Percentiles rank a stretch among this genome's conserved stretches.
phyloP scores from a whole-genome alignment of 768 basidiomycete genomes.

The Trametes coccinea region DNA sequence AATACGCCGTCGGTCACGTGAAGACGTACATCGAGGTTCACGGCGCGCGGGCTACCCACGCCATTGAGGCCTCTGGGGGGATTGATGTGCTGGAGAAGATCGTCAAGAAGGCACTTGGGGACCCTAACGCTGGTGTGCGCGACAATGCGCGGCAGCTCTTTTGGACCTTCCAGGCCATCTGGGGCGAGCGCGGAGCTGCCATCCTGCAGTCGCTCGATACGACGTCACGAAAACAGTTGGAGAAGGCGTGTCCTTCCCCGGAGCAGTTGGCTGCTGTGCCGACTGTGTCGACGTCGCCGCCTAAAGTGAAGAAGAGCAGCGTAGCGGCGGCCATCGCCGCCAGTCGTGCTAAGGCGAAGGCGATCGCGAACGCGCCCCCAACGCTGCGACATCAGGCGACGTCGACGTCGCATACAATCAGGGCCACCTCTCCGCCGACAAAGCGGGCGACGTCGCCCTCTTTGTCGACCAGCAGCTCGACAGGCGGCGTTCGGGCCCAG shows the following conservation, averaged over 20 bases:
- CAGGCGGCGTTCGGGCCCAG: constrained; percentile 24
- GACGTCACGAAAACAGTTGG: constrained; percentile 74
- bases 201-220: constrained; percentile 72
- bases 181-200: constrained; percentile 65
- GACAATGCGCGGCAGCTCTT: constrained; percentile 72
- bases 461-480: constrained; percentile 31
- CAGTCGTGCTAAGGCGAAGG: constrained; percentile 84
- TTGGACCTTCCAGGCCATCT: constrained; percentile 79
- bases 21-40: constrained; percentile 76
- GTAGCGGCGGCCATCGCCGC: constrained; percentile 88
- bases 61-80: constrained; percentile 69
- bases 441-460: constrained; percentile 42
- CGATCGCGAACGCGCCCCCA: constrained; percentile 80
- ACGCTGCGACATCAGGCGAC: constrained; percentile 81
- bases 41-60: constrained; percentile 56
- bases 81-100: constrained; percentile 73
- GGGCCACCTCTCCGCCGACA: constrained; percentile 43
- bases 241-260: constrained; percentile 77
- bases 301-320: constrained; percentile 71
- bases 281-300: constrained; percentile 55
- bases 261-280: constrained; percentile 38
- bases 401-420: constrained; percentile 60
- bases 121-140: constrained; percentile 78
- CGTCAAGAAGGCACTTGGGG: constrained; percentile 70
- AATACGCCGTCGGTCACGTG: constrained; percentile 66